Conservation (phyloP, 129 eudicot species). For the Helichrysum umbraculigerum region DNA sequence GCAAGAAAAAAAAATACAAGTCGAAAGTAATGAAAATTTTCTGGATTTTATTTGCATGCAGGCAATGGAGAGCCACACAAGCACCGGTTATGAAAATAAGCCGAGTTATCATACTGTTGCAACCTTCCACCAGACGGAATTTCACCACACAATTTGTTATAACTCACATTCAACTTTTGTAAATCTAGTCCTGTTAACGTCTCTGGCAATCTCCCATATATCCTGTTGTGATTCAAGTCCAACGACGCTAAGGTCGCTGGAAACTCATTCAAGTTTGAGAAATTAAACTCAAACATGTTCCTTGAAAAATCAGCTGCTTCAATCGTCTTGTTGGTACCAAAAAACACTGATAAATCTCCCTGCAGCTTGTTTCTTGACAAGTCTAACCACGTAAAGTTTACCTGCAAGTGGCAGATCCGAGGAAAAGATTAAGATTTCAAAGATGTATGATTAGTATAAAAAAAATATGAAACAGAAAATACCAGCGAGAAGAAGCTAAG, state of each 20-base stretch:
- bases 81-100: slow-evolving; percentile 41
- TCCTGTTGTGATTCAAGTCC: slow-evolving; percentile 54
- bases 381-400: slow-evolving; percentile 41
- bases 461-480: background rate
- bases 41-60: slow-evolving; percentile 31
- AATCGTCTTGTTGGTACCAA: slow-evolving; percentile 50
- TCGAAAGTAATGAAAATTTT: background rate
- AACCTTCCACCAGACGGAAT: slow-evolving; percentile 41
- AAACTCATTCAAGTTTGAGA: slow-evolving; percentile 35
- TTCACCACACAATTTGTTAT: slow-evolving; percentile 50
- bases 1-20: background rate
- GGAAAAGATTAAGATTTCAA: background rate
- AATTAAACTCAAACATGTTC: slow-evolving; percentile 49
- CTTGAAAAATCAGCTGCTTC: slow-evolving; percentile 35
- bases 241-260: slow-evolving; percentile 35
- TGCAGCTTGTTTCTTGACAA: slow-evolving; percentile 42
- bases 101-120: slow-evolving; percentile 29
- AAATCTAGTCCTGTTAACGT: slow-evolving; percentile 26
- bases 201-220: slow-evolving; percentile 49
- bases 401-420: slow-evolving; percentile 14
- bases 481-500: background rate
- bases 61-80: slow-evolving; percentile 44
- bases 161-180: slow-evolving; percentile 41
- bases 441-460: background rate
- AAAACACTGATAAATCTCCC: slow-evolving; percentile 55